Base-by-base conservation (phyloP, 371 early-diverging fungal species). In the Rhizoclosmatium hyalinum region DNA sequence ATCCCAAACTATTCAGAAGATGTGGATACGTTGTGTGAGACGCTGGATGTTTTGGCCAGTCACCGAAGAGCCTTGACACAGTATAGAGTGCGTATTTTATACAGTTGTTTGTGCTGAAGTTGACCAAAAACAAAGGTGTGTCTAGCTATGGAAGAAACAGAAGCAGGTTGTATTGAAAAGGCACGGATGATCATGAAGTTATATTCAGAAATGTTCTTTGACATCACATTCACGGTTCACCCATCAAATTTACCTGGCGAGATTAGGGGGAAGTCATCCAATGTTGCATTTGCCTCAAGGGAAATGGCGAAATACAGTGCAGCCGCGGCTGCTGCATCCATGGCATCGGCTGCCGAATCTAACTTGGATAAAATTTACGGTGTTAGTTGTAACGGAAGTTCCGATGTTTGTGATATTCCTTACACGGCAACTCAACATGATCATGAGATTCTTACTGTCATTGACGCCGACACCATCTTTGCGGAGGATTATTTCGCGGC, bases 81-180 rank as follows among this genome's bases (percentile, higher is more conserved):
- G 69, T 87, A 87, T 79, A 77, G 80, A 75, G 81, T 81, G 58
- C 17, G 21, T 58, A 6, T 6, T 10, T 32, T 32, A 32, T 32
- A 32, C 32, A 32, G 32, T 32, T 32, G 32, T 32, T 32, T 32
- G 32, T 32, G 32, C 1, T 32, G 32, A 32, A 32, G 32, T 32
- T 54, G 32, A 32, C 32, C 32, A 32, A 32, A 32, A 32, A 32
- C 32, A 32, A 32, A 86, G 66, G 84, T 92, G 42, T 81, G 91
- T 62, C 81, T 92, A 45, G 92, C 91, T n/a, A 92, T 92, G 92
- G 92, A 92, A 77, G 87, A 80, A 4, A 83, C 87, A 14, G 92
- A 92, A 81, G 39, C 24, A 21, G 91, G 84, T 5, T 79, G 81
- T 76, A 83, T 80, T 62, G 74, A 70, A 50, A 92, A 92, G 77